Evolutionary conservation across 768 basidiomycete species (phyloP).

Genomic region (Lentinula raphanica): DNA sequence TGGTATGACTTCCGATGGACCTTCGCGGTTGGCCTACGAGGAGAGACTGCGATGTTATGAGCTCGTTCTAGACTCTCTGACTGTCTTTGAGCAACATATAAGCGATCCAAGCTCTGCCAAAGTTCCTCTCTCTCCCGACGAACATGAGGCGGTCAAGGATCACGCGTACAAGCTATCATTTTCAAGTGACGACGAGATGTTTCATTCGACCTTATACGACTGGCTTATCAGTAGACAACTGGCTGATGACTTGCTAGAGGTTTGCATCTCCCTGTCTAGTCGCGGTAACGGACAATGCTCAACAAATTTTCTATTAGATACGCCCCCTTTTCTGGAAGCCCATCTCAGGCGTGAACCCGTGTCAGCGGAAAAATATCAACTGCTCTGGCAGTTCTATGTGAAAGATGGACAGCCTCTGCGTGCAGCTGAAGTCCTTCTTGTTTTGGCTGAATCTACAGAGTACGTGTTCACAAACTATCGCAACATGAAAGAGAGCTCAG

Average conservation of each 20-base stretch:
- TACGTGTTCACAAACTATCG: constrained; percentile 32
- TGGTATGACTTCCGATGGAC: constrained; percentile 52
- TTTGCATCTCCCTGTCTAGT: constrained; percentile 23
- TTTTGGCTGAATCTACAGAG: constrained; percentile 81
- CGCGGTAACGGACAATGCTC: constrained; percentile 8
- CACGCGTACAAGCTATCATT: constrained; percentile 88
- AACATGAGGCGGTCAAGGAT: constrained; percentile 67
- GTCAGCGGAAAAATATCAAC: constrained; percentile 76
- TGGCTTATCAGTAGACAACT: constrained; percentile 81
- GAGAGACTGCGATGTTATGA: constrained; percentile 73
- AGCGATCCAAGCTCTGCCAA: constrained; percentile 20
- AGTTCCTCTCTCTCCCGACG: constrained; percentile 31
- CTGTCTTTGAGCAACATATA: constrained; percentile 69
- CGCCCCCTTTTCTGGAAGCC: constrained; percentile 84
- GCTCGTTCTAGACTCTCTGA: constrained; percentile 76
- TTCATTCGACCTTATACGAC: constrained; percentile 91
- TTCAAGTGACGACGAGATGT: constrained; percentile 81
- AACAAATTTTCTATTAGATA: constrained; percentile 44
- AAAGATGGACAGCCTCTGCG: constrained; percentile 82
- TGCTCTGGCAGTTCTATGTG: constrained; percentile 97
- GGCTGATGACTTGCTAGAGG: constrained; percentile 88
- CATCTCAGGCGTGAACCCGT: constrained; percentile 80
- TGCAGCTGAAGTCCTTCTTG: constrained; percentile 81
- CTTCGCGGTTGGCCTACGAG: constrained; percentile 53
- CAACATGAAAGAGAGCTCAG: too few relatives aligned